Evolutionary conservation across 2,329 filamentous ascomycete genomes (phyloP).

Genomic region (Bipolaris sorokiniana): DNA sequence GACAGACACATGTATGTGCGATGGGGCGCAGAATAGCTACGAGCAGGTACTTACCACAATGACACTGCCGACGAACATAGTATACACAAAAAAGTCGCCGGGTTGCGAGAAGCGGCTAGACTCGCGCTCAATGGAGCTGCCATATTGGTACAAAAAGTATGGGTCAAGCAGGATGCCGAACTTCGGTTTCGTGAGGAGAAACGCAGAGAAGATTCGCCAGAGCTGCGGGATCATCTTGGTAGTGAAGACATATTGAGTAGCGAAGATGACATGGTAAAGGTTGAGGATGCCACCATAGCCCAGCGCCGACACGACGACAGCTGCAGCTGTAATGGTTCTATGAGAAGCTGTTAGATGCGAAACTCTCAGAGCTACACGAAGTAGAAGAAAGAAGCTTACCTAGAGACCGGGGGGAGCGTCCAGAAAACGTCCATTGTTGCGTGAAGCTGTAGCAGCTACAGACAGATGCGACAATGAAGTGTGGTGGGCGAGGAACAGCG

Average conservation of each 20-base stretch:
- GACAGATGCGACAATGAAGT: slow-evolving; percentile 19
- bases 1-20: slow-evolving; percentile 13
- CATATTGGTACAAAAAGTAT: slow-evolving; percentile 80
- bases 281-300: slow-evolving; percentile 65
- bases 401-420: slow-evolving; percentile 69
- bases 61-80: slow-evolving; percentile 72
- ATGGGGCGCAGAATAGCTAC: slow-evolving; percentile 35
- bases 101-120: slow-evolving; percentile 74
- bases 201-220: slow-evolving; percentile 65
- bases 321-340: slow-evolving; percentile 71
- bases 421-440: slow-evolving; percentile 66
- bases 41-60: slow-evolving; percentile 73
- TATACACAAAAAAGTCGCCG: slow-evolving; percentile 81
- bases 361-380: slow-evolving; percentile 2
- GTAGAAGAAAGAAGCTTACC: slow-evolving; percentile 57
- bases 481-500: slow-evolving; percentile 41
- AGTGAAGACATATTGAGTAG: slow-evolving; percentile 60
- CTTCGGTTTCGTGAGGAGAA: slow-evolving; percentile 63
- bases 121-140: slow-evolving; percentile 73
- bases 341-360: slow-evolving; percentile 52
- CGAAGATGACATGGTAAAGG: slow-evolving; percentile 61
- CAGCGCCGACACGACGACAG: slow-evolving; percentile 67
- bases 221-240: slow-evolving; percentile 61
- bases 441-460: slow-evolving; percentile 28
- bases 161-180: slow-evolving; percentile 72